Percentiles rank a stretch among this genome's conserved stretches.
Evolutionary conservation across 352 stramenopile species (phyloP).

Genomic region (Blastocystis sp.): DNA sequence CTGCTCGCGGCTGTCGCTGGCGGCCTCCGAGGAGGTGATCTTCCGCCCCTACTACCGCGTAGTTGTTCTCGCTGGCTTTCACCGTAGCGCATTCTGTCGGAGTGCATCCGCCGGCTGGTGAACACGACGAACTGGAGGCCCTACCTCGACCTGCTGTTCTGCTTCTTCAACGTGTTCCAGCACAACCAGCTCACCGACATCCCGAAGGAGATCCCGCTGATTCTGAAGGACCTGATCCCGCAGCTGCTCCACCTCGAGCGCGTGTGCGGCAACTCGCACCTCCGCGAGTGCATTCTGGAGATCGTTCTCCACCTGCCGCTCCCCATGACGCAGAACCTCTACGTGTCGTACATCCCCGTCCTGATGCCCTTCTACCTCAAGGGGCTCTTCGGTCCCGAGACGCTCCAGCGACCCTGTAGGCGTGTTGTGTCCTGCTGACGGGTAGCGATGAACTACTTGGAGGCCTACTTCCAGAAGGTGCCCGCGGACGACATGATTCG

Average conservation of each 20-base stretch:
- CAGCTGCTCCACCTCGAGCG: conserved; percentile 52
- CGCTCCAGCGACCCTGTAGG: conserved; percentile 1
- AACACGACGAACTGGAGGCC: conserved; percentile 43
- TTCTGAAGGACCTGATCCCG: conserved; percentile 24
- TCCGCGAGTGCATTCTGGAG: conserved; percentile 46
- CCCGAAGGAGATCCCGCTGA: background rate
- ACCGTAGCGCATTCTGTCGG: conserved; percentile 2
- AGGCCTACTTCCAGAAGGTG: conserved; percentile 13
- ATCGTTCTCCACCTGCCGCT: conserved; percentile 52
- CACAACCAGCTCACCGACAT: conserved; percentile 37
- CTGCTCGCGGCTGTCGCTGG: background rate
- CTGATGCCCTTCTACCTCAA: conserved; percentile 44
- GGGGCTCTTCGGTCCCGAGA: conserved; percentile 22
- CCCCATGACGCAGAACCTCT: background rate
- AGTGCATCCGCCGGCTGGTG: conserved; percentile 36
- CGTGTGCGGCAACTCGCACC: conserved; percentile 29
- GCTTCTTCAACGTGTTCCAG: conserved; percentile 30
- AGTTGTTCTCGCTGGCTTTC: background rate
- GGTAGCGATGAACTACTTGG: conserved; percentile 59
- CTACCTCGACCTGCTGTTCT: conserved; percentile 53
- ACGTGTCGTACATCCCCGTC: background rate
- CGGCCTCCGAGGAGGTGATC: conserved; percentile 18
- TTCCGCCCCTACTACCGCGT: conserved; percentile 35
- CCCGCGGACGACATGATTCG: background rate
- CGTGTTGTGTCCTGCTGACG: background rate